Evolutionary conservation across 225 moss, liverwort and hornwort genomes (phyloP).

Genomic region (Polytrichum commune): DNA sequence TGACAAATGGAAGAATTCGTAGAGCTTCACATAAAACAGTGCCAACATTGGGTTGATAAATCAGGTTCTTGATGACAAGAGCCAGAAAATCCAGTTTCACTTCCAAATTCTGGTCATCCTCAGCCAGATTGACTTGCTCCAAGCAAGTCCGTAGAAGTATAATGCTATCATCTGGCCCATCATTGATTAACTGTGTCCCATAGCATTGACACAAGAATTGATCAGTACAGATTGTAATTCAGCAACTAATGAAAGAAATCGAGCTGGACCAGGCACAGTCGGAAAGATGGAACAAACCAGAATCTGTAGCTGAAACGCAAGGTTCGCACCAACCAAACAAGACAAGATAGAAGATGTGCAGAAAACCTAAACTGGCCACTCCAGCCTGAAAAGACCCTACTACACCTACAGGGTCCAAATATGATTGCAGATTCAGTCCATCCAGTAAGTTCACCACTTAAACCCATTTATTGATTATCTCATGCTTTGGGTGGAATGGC

Average conservation of each 20-base stretch:
- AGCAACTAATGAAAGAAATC: slow-evolving; percentile 2
- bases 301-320: not conserved
- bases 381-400: no score
- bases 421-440: not conserved
- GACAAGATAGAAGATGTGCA: not conserved
- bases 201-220: not conserved
- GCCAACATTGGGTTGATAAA: slow-evolving; percentile 80
- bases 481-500: no score
- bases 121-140: slow-evolving; percentile 85
- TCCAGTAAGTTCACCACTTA: no score
- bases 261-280: not conserved
- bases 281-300: not conserved
- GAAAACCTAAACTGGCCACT: not conserved
- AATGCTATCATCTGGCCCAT: slow-evolving; percentile 89
- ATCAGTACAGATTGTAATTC: no score
- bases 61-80: slow-evolving; percentile 66
- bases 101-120: slow-evolving; percentile 82
- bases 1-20: slow-evolving; percentile 57
- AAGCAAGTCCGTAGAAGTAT: slow-evolving; percentile 87
- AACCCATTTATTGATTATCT: no score
- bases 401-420: no score
- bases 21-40: slow-evolving; percentile 90
- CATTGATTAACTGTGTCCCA: slow-evolving; percentile 70
- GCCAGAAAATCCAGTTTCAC: slow-evolving; percentile 82
- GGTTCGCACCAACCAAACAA: not conserved